Base-by-base conservation (phyloP, 2,329 filamentous ascomycete genomes). In the Hypoxylon sp. region DNA sequence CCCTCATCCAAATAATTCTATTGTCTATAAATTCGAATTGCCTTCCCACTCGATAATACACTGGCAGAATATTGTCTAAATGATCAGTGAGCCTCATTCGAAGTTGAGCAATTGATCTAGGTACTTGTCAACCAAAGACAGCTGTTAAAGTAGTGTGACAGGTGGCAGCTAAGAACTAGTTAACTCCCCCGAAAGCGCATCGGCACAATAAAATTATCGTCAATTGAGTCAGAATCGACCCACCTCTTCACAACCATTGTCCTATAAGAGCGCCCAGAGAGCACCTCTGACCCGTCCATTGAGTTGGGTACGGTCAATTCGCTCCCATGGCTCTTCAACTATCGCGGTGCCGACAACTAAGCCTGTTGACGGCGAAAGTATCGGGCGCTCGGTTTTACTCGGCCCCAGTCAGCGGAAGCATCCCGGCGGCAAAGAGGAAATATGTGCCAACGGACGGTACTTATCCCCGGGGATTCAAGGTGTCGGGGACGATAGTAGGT, bases 401-500 rank as follows among this genome's bases (percentile, higher is more conserved):
- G 37, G 83, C 82, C 12, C 81, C 83, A 2, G 74, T 78, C 41
- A 77, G 79, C 62, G 76, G 78, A 44, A 71, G 75, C 23, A 78
- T 96, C 50, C 91, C 92, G 1, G 80, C 82, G 11, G 83, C 88
- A 51, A 99, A 97, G 78, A 83, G 87, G 71, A 95, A 95, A 73
- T 97, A 96, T 72, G 84, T 97, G 41, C 92, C 94, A 6, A 87
- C 83, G 1, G 83, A 81, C 30, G 94, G 93, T 57, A 90, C 85
- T 13, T 97, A 97, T 67, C 94, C 94, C 3, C 86, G 89, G 70
- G 94, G 93, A 34, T 99, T 97, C 78, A 77, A 83, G 32, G 91
- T 89, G 20, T 91, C 91, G 8, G 93, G 90, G 57, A 89, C 90
- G 40, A 86, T 96, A 67, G 93, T 96, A 27, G 93, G 94, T 43